phyloP scores from a whole-genome alignment of 225 moss, liverwort and hornwort species.

The Lunularia cruciata region DNA sequence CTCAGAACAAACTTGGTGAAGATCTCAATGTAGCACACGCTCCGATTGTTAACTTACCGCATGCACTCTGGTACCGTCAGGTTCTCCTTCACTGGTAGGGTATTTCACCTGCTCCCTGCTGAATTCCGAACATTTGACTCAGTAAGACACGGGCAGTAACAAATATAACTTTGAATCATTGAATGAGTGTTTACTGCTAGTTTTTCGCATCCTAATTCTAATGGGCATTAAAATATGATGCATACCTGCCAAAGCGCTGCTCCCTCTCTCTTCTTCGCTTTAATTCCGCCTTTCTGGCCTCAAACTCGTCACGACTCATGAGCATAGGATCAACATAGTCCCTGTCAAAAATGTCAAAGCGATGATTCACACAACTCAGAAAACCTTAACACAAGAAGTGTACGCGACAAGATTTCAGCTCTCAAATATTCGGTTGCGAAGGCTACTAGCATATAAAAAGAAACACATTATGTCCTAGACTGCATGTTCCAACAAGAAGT shows the following conservation, averaged over 20 bases:
- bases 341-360: slow-evolving; percentile 19
- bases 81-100: slow-evolving; percentile 28
- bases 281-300: slow-evolving; percentile 48
- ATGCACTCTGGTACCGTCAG: slow-evolving; percentile 23
- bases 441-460: no score
- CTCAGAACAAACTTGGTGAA: no score
- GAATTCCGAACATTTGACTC: background rate
- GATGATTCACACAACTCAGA: slow-evolving; percentile 4
- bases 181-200: background rate
- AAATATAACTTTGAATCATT: background rate
- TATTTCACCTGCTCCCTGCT: slow-evolving; percentile 50
- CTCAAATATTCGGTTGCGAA: no score
- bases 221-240: background rate
- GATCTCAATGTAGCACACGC: no score
- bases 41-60: slow-evolving; percentile 41
- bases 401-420: no score
- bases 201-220: no score
- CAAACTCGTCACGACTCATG: slow-evolving; percentile 52
- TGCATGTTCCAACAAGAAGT: background rate
- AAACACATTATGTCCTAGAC: background rate
- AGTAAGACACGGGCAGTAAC: slow-evolving; percentile 4
- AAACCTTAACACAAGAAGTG: background rate
- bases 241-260: slow-evolving; percentile 52
- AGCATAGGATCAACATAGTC: slow-evolving; percentile 42
- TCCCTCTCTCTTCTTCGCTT: slow-evolving; percentile 48